A percentile compares a stretch with the other conserved stretches of the same genome.
These are phyloP conservation scores for Tetrahymena borealis DNA, from an alignment of 73 alveolate genomes.

Conservation along the genomic window DNA sequence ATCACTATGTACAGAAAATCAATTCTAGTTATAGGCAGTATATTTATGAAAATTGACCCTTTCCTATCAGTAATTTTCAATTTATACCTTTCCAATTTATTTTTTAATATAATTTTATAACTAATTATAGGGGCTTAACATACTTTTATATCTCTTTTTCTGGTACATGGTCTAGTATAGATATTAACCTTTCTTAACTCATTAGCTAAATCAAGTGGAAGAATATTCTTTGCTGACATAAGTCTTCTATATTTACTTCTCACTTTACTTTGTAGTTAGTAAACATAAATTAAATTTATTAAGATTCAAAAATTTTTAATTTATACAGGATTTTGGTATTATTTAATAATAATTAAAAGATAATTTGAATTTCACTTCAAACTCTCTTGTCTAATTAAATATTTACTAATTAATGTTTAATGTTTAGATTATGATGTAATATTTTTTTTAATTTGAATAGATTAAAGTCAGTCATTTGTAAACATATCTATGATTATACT, in stretches of 20 bases:
- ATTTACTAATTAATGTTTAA: too few species aligned
- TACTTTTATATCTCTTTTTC: neutral
- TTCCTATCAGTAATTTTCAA: neutral
- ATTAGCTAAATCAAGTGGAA: neutral
- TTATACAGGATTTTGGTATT: too few species aligned
- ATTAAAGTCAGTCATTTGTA: neutral
- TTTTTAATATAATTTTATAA: neutral
- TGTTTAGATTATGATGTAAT: too few species aligned
- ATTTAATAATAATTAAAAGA: too few species aligned
- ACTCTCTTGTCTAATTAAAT: too few species aligned
- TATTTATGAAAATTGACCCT: neutral
- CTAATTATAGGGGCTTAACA: neutral
- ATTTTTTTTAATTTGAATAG: too few species aligned
- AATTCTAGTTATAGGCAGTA: neutral
- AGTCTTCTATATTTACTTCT: neutral
- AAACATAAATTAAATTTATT: neutral
- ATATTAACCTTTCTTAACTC: neutral
- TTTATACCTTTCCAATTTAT: neutral
- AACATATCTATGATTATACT: neutral
- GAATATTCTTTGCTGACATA: neutral
- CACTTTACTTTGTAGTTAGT: neutral
- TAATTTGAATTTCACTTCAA: too few species aligned
- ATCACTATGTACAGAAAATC: neutral
- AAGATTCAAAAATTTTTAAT: too few species aligned
- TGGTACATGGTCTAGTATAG: neutral